Evolutionary conservation across 805 yeast genomes (phyloP), one percentile per base, ranked within the genome.

Genomic region (Blastobotrys chiropterorum): DNA sequence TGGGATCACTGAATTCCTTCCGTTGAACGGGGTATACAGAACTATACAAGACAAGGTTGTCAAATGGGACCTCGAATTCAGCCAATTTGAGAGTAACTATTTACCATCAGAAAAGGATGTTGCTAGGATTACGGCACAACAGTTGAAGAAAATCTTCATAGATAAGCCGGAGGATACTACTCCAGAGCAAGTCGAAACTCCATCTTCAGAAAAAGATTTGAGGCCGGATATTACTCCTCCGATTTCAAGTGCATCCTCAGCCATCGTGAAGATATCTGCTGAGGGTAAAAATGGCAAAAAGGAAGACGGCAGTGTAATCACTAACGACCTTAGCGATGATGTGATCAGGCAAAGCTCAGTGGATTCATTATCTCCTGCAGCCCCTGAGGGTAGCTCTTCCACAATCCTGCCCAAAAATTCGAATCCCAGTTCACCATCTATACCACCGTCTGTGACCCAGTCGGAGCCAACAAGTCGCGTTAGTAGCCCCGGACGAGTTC

Each of bases 81-180:
- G 80, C 38, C 85, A 80, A 5, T 92, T 94, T 69, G 97, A 87
- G 54, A 76, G 77, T 44, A 75, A 76, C 17, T 94, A 78, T 63
- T 76, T 92, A 54, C 98, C 98, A 1, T 82, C 95, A 6, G 98
- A 94, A 66, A 87, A 84, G 61, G 99, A 94, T 74, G 86, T 94
- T 58, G 83, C 95, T 3, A 76, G 88, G 56, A 86, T 94, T 44
- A 90, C 99, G 1, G 86, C 96, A 2, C 83, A 84, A 59, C 98
- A 92, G 63, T 71, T 92, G 61, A 81, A 83, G 54, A 85, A 83
- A 58, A 74, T 90, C 47, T 82, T 92, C 58, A 68, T 79, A 61
- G 90, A 82, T 51, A 76, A 74, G 14, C 5, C 30, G 4, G 48
- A 38, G 4, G 43, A 46, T 14, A 26, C 34, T 11, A 26, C 34